Evolutionary conservation across 805 yeast species (phyloP), one percentile per base, ranked within the genome.

Genomic region (Cephaloascus fragrans): DNA sequence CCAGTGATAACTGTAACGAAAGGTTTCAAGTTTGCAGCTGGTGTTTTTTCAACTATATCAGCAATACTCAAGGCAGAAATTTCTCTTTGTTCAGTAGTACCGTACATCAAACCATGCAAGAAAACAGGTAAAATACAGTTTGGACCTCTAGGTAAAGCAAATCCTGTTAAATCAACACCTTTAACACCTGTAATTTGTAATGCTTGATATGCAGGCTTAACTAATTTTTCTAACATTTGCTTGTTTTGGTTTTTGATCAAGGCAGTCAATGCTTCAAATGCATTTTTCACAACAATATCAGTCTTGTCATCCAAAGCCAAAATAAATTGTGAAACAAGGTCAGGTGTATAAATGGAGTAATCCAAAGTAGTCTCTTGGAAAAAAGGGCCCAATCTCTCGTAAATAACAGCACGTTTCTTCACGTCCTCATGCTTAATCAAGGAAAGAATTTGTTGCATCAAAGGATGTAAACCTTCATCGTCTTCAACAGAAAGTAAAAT

Each of bases 1-100:
- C 99, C 99, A 19, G 96, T 89, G 46, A 94, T 86, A 19, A 79
- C 78, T 6, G 97, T 90, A 18, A 94, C 96, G 61, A 80, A 85
- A 26, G 96, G 85, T 58, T 80, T 84, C 60, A 93, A 74, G 42
- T 73, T 77, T 9, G 75, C 69, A n/a, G 93, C 80, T 17, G 93
- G 93, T 0, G 97, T 85, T 51, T 87, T 79, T 36, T 80, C 83
- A 35, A 89, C 83, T 42, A 93, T 64, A 52, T 81, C 89, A 3
- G 95, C 93, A 51, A 93, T 86, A 41, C 87, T 96, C 52, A 81
- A 63, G 0, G 98, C 97, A 23, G 96, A 75, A 19, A 68, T 63
- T 56, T 89, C 97, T 60, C 93, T 80, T 53, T 83, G 90, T 37
- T 80, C 87, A 44, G 77, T 70, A 38, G 75, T 74, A 46, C 98